Percentiles rank a stretch among this genome's conserved stretches.
These are phyloP conservation scores for Teratosphaeria destructans DNA, from an alignment of 2,329 filamentous ascomycete species.

Conservation along the genomic window DNA sequence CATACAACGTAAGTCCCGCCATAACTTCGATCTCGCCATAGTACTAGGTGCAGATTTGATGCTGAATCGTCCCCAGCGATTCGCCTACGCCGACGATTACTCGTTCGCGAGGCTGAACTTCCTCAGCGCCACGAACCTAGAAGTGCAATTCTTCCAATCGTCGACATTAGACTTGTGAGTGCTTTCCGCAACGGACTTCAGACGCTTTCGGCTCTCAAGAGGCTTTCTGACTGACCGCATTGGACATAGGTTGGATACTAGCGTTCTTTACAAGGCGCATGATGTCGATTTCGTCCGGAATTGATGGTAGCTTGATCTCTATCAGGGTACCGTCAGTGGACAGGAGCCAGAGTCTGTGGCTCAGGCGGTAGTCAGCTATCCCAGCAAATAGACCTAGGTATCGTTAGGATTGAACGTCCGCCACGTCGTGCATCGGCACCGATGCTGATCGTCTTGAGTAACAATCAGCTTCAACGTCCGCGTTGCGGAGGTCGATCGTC, in stretches of 20 bases:
- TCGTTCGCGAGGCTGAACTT: constrained; percentile 43
- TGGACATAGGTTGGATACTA: constrained; percentile 28
- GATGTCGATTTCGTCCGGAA: constrained; percentile 11
- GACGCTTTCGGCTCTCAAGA: too few species aligned
- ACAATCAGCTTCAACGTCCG: not conserved
- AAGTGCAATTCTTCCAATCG: constrained; percentile 22
- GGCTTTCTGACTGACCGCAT: constrained; percentile 41
- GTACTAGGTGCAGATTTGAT: not conserved
- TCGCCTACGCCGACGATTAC: constrained; percentile 44
- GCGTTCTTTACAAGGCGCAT: constrained; percentile 14
- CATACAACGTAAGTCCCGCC: constrained; percentile 28
- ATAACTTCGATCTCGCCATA: not conserved
- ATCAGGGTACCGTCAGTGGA: not conserved
- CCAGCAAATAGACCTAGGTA: not conserved
- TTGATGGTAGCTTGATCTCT: not conserved
- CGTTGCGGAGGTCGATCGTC: not conserved
- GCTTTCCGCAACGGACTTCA: too few species aligned
- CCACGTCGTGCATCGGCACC: not conserved
- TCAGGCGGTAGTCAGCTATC: not conserved
- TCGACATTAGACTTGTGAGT: not conserved
- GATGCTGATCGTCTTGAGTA: not conserved
- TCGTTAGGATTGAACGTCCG: not conserved
- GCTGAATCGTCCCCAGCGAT: constrained; percentile 11
- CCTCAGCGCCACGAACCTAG: constrained; percentile 34
- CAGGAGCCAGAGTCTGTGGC: not conserved